Conservation (phyloP, 805 yeast species). For the Vanderwaltozyma yarrowii region DNA sequence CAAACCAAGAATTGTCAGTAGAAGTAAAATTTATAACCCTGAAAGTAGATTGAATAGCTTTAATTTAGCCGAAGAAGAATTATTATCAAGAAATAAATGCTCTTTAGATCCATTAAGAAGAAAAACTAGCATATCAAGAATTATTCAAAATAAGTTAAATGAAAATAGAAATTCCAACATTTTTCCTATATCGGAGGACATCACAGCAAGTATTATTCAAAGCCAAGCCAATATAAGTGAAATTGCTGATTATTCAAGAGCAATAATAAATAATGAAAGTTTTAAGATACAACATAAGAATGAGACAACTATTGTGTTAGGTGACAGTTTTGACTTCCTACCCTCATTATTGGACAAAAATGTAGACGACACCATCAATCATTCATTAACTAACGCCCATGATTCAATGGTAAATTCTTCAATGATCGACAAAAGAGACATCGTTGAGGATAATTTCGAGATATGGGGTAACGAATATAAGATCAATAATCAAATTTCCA, state of each 20-base stretch:
- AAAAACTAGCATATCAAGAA: conserved; percentile 13
- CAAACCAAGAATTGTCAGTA: conserved; percentile 16
- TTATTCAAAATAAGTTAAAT: conserved; percentile 11
- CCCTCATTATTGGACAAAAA: background rate
- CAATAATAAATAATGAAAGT: too few species aligned
- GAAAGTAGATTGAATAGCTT: conserved; percentile 1
- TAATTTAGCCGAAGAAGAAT: background rate
- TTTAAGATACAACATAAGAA: too few species aligned
- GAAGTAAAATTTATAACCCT: conserved; percentile 7
- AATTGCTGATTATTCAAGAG: background rate
- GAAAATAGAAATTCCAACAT: background rate
- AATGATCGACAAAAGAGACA: background rate
- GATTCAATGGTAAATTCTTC: conserved; percentile 1
- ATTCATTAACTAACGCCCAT: background rate
- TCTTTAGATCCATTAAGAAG: conserved; percentile 19
- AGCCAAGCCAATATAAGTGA: too few species aligned
- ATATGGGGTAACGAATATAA: conserved; percentile 1
- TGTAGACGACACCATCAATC: background rate
- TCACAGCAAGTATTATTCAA: too few species aligned
- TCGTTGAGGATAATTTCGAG: background rate
- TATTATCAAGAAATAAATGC: background rate
- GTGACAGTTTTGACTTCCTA: conserved; percentile 2
- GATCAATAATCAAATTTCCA: background rate
- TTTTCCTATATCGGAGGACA: background rate
- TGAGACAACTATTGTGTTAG: background rate